Percentiles rank a stretch among this genome's conserved stretches.
Evolutionary conservation across 2,329 filamentous ascomycete species (phyloP).

Genomic region (Scedosporium aurantiacum): DNA sequence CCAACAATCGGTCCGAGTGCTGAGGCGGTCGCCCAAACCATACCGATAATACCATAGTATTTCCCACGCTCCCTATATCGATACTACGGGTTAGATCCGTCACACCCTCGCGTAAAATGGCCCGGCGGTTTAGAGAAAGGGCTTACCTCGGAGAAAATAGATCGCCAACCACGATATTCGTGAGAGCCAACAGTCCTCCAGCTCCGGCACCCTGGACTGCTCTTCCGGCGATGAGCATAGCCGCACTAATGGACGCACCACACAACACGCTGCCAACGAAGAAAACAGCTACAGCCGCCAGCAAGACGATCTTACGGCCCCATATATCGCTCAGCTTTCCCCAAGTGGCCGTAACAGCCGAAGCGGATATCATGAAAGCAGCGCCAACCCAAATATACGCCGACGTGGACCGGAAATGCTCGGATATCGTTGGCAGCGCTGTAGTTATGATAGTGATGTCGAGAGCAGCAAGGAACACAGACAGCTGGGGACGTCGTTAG

Average conservation of each 20-base stretch:
- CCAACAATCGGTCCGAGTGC: constrained; percentile 54
- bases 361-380: constrained; percentile 59
- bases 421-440: constrained; percentile 48
- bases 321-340: constrained; percentile 46
- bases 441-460: constrained; percentile 50
- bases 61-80: constrained; percentile 1
- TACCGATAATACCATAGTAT: constrained; percentile 54
- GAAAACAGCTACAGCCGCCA: constrained; percentile 34
- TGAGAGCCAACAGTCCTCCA: constrained; percentile 35
- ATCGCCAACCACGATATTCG: constrained; percentile 39
- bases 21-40: constrained; percentile 56
- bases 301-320: constrained; percentile 39
- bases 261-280: constrained; percentile 36
- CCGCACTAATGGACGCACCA: constrained; percentile 30
- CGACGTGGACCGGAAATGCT: constrained; percentile 46
- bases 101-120: background rate
- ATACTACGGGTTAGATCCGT: constrained; percentile 35
- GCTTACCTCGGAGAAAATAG: constrained; percentile 21
- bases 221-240: constrained; percentile 34
- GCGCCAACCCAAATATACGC: constrained; percentile 72
- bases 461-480: constrained; percentile 33
- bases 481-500: constrained; percentile 12
- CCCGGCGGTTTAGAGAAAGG: background rate
- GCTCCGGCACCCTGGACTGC: constrained; percentile 37
- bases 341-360: constrained; percentile 49